Percentiles rank a stretch among this genome's conserved stretches.
phyloP scores from a whole-genome alignment of 108 stramenopile genomes.

The Pseudonitzschia delicatissima region DNA sequence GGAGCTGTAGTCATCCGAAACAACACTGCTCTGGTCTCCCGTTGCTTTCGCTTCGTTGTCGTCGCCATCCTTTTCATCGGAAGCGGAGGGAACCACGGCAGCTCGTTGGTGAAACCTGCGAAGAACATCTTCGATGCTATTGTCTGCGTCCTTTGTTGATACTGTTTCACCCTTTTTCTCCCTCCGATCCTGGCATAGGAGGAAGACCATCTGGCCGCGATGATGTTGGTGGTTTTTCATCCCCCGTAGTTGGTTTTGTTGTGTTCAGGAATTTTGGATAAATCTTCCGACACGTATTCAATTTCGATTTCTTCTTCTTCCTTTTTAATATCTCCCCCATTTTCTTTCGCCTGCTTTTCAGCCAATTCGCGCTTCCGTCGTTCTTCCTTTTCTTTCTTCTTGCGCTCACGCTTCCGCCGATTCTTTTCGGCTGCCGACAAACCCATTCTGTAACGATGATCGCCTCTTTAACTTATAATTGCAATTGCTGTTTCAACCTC shows the following conservation, averaged over 20 bases:
- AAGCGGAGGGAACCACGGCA: conserved; percentile 28
- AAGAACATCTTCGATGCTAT: conserved; percentile 47
- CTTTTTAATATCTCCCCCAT: not conserved
- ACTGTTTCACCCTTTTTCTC: conserved; percentile 1
- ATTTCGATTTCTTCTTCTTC: conserved; percentile 39
- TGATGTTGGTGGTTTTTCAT: not conserved
- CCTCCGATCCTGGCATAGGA: conserved; percentile 2
- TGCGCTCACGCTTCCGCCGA: conserved; percentile 82
- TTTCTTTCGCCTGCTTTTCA: conserved; percentile 2
- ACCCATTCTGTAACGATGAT: too few relatives aligned
- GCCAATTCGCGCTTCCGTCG: conserved; percentile 31
- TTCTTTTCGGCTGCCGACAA: conserved; percentile 78
- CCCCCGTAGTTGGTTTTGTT: not conserved
- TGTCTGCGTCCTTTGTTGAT: conserved; percentile 14
- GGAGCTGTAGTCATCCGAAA: conserved; percentile 24
- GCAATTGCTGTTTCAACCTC: too few relatives aligned
- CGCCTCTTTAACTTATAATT: too few relatives aligned
- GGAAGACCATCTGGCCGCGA: conserved; percentile 29
- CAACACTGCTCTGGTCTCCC: conserved; percentile 16
- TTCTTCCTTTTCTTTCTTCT: conserved; percentile 57
- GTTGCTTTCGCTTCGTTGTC: conserved; percentile 22
- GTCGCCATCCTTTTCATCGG: conserved; percentile 39
- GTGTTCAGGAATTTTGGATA: conserved; percentile 13
- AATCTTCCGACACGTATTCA: conserved; percentile 74
- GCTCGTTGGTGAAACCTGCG: conserved; percentile 63